Percentiles rank a stretch among this genome's conserved stretches.
These are phyloP conservation scores for Linaria vulgaris DNA, from an alignment of 257 asterid genomes.

Conservation along the genomic window DNA sequence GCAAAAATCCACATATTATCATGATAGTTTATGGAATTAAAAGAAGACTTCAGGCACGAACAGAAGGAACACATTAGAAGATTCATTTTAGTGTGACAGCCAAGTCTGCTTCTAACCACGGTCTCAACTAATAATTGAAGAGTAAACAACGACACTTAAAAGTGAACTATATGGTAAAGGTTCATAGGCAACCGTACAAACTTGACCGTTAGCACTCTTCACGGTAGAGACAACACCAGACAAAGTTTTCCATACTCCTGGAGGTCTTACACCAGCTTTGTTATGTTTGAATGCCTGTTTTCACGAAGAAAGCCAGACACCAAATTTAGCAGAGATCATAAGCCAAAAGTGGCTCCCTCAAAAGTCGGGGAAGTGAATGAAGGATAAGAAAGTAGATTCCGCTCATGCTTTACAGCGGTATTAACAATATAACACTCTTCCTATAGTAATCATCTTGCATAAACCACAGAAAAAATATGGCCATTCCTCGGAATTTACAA, in stretches of 20 bases:
- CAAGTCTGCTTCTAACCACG: too few relatives aligned
- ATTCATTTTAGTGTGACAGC: neutral
- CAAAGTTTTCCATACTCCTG: conserved; percentile 82
- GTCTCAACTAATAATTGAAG: neutral
- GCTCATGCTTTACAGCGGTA: neutral
- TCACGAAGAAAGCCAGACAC: conserved; percentile 2
- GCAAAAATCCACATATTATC: too few relatives aligned
- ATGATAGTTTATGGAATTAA: neutral
- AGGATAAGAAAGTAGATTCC: neutral
- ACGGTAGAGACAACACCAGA: conserved; percentile 50
- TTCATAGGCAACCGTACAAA: conserved; percentile 43
- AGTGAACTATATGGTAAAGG: neutral
- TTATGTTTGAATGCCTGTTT: conserved; percentile 68
- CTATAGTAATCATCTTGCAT: too few relatives aligned
- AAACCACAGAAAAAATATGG: neutral
- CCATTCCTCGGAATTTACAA: neutral
- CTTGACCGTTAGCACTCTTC: conserved; percentile 45
- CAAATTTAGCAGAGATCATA: conserved; percentile 1
- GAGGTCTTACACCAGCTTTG: conserved; percentile 58
- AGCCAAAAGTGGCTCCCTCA: neutral
- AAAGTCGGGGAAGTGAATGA: too few relatives aligned
- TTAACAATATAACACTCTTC: neutral
- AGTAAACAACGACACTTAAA: neutral
- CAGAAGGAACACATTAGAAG: neutral
- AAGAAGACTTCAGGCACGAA: neutral